Evolutionary conservation across 257 asterid species (phyloP).

Genomic region (Solanum chmielewskii): DNA sequence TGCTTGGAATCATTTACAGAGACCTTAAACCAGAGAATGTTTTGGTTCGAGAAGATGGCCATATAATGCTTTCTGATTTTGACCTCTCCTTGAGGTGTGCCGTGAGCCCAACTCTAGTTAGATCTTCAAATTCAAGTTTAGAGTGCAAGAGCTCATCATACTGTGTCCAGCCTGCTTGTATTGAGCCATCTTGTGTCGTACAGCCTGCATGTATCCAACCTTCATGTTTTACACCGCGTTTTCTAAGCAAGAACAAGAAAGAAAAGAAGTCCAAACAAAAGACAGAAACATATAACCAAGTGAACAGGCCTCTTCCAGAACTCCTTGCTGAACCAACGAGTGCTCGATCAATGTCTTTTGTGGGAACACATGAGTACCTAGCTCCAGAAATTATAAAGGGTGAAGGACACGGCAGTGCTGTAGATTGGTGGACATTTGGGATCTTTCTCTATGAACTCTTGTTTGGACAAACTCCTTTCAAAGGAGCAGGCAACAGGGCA

Average conservation of each 20-base stretch:
- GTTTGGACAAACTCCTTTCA: constrained; percentile 54
- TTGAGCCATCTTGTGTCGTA: constrained; percentile 41
- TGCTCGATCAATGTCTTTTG: constrained; percentile 68
- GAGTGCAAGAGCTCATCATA: constrained; percentile 34
- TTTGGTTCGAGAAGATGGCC: constrained; percentile 57
- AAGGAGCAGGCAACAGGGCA: constrained; percentile 51
- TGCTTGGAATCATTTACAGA: constrained; percentile 61
- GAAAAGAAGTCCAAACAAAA: constrained; percentile 37
- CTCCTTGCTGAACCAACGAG: constrained; percentile 56
- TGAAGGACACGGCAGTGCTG: constrained; percentile 66
- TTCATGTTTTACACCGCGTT: constrained; percentile 45
- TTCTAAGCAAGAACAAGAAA: constrained; percentile 35
- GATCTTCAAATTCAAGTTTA: constrained; percentile 19
- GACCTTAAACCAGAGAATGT: constrained; percentile 63
- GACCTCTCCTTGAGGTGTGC: constrained; percentile 54
- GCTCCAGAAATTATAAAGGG: constrained; percentile 62
- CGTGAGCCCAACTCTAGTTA: constrained; percentile 50
- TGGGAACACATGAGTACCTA: constrained; percentile 57
- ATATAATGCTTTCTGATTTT: constrained; percentile 63
- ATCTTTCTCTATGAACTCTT: constrained; percentile 48
- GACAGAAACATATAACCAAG: constrained; percentile 26
- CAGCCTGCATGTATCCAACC: constrained; percentile 51
- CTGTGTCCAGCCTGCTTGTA: constrained; percentile 12
- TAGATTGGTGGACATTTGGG: constrained; percentile 70
- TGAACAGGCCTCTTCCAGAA: constrained; percentile 37